Evolutionary conservation across 1,284 basidiomycete genomes (phyloP).

Genomic region (Fomitopsis pinicola): DNA sequence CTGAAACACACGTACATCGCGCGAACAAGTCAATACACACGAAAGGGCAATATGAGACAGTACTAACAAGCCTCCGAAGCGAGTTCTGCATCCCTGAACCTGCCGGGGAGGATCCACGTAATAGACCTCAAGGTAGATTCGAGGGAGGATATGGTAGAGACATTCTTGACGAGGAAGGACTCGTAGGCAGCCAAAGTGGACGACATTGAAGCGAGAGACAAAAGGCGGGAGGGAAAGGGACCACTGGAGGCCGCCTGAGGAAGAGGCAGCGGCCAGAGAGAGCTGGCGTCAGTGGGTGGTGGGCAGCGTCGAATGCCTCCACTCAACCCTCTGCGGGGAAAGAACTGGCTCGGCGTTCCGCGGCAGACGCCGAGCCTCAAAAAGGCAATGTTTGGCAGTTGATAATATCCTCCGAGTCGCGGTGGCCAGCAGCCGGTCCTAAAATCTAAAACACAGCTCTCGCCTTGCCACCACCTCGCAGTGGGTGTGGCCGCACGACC

Average conservation of each 20-base stretch:
- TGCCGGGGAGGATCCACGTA: constrained; percentile 92
- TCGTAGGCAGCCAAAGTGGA: constrained; percentile 66
- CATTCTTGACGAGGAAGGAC: constrained; percentile 77
- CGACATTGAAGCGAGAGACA: constrained; percentile 33
- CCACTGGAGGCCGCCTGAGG: constrained; percentile 14
- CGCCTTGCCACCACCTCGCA: not conserved
- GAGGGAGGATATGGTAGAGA: constrained; percentile 79
- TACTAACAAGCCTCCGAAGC: constrained; percentile 87
- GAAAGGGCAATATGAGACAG: constrained; percentile 3
- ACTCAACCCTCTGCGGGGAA: not conserved
- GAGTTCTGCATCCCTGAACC: constrained; percentile 95
- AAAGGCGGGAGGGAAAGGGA: constrained; percentile 10
- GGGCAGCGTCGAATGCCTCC: constrained; percentile 1
- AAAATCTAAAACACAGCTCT: not conserved
- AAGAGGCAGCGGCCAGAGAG: constrained; percentile 11
- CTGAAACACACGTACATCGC: constrained; percentile 32
- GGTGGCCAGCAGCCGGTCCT: not conserved
- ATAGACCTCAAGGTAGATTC: constrained; percentile 87
- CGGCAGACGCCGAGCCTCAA: not conserved
- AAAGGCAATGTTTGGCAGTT: not conserved
- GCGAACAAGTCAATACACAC: constrained; percentile 4
- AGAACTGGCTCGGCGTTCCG: not conserved
- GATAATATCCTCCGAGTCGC: not conserved
- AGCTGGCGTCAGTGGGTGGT: constrained; percentile 12
- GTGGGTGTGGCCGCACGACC: not conserved